phyloP scores from a whole-genome alignment of 2,329 filamentous ascomycete genomes.

The Penicillium griseofulvum region DNA sequence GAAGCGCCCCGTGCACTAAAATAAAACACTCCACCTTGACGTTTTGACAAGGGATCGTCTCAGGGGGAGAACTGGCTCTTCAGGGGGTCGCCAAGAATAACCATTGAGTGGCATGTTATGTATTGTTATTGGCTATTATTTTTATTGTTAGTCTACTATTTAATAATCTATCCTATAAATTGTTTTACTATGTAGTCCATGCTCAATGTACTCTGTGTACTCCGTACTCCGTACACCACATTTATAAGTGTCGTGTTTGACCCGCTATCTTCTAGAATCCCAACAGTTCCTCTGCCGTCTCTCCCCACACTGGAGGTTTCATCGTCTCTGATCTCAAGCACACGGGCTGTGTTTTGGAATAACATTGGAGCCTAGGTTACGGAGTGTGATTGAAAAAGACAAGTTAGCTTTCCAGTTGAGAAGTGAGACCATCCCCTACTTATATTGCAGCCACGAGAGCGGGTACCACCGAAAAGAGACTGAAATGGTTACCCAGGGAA shows the following conservation, averaged over 20 bases:
- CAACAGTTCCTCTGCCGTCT: not conserved
- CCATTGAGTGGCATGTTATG: not conserved
- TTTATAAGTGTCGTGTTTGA: no score
- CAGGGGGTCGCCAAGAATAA: constrained; percentile 15
- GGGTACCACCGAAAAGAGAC: not conserved
- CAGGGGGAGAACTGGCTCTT: constrained; percentile 7
- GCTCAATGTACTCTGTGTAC: no score
- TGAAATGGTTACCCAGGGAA: not conserved
- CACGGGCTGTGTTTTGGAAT: no score
- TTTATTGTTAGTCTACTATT: not conserved
- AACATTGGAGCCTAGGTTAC: no score
- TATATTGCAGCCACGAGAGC: constrained; percentile 1
- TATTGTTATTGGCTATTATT: constrained; percentile 1
- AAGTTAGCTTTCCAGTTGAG: not conserved
- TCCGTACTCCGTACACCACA: no score
- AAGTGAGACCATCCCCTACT: not conserved
- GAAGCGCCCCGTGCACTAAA: constrained; percentile 18
- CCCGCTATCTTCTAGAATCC: constrained; percentile 12
- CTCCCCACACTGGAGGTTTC: constrained; percentile 8
- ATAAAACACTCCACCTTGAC: constrained; percentile 4
- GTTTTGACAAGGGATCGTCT: constrained; percentile 9
- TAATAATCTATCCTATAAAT: no score
- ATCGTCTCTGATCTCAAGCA: not conserved
- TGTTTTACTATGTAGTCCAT: not conserved
- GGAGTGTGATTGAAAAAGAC: not conserved